A percentile compares a stretch with the other conserved stretches of the same genome.
phyloP scores from a whole-genome alignment of 805 yeast genomes.

The Komagataella populi region DNA sequence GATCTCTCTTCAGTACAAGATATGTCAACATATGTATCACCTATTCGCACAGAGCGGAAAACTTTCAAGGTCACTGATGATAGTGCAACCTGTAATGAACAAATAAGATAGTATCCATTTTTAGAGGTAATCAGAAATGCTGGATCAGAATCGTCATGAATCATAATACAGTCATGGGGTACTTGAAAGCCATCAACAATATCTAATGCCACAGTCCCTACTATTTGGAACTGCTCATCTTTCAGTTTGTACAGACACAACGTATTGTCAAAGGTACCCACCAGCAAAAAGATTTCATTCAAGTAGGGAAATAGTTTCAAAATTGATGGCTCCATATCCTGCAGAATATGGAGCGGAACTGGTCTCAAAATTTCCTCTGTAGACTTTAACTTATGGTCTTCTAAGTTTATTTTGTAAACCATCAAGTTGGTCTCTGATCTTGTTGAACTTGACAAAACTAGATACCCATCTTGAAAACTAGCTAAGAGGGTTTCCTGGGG shows the following conservation, averaged over 20 bases:
- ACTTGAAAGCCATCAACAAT: neutral
- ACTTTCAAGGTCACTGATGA: neutral
- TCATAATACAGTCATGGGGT: neutral
- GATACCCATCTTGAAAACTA: neutral
- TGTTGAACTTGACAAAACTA: neutral
- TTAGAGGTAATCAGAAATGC: neutral
- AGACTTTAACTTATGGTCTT: neutral
- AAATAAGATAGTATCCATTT: neutral
- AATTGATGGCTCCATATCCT: neutral
- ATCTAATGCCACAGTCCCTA: neutral
- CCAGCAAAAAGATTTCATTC: neutral
- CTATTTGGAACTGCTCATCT: neutral
- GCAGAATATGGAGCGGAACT: neutral
- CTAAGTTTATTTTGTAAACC: neutral
- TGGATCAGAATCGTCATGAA: neutral
- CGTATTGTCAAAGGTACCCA: neutral
- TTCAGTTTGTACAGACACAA: neutral
- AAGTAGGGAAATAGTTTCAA: neutral
- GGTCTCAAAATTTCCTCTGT: neutral
- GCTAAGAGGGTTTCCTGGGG: neutral
- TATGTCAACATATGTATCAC: neutral
- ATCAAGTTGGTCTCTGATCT: neutral
- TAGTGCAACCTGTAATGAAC: neutral
- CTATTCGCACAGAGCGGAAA: neutral
- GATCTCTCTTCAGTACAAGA: neutral